These are phyloP conservation scores for Polyporus arcularius DNA, from an alignment of 768 basidiomycete species.

Conservation along the genomic window DNA sequence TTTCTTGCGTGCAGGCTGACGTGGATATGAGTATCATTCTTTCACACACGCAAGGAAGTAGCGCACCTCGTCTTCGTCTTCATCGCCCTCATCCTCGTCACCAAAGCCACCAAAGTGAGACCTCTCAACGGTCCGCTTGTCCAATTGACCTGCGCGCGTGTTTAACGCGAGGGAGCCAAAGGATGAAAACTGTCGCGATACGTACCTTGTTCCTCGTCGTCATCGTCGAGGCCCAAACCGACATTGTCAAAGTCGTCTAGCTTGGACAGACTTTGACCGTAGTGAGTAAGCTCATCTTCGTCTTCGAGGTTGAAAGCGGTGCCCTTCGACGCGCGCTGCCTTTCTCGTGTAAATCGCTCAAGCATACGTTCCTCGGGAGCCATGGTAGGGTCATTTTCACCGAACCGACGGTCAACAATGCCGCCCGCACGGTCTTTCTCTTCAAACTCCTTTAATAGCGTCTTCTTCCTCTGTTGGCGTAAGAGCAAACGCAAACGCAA, in stretches of 20 bases:
- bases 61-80: conserved; percentile 48
- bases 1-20: conserved; percentile 80
- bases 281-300: conserved; percentile 89
- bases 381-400: conserved; percentile 91
- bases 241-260: conserved; percentile 82
- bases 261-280: conserved; percentile 84
- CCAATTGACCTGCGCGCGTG: conserved; percentile 57
- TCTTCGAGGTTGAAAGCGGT: conserved; percentile 87
- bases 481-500: neutral
- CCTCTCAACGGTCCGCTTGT: conserved; percentile 61
- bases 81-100: conserved; percentile 59
- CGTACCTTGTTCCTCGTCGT: conserved; percentile 49
- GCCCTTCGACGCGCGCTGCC: conserved; percentile 77
- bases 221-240: conserved; percentile 58
- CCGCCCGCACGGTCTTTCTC: conserved; percentile 82
- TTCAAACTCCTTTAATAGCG: conserved; percentile 84
- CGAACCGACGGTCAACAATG: conserved; percentile 91
- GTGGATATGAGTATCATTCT: conserved; percentile 5
- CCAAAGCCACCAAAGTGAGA: conserved; percentile 88
- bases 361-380: conserved; percentile 97
- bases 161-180: neutral
- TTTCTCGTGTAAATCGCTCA: conserved; percentile 91
- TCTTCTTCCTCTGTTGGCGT: conserved; percentile 72
- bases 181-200: neutral
- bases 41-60: neutral